A percentile compares a stretch with the other conserved stretches of the same genome.
Conservation (phyloP, 73 alveolate species). For the Paramecium caudatum region DNA sequence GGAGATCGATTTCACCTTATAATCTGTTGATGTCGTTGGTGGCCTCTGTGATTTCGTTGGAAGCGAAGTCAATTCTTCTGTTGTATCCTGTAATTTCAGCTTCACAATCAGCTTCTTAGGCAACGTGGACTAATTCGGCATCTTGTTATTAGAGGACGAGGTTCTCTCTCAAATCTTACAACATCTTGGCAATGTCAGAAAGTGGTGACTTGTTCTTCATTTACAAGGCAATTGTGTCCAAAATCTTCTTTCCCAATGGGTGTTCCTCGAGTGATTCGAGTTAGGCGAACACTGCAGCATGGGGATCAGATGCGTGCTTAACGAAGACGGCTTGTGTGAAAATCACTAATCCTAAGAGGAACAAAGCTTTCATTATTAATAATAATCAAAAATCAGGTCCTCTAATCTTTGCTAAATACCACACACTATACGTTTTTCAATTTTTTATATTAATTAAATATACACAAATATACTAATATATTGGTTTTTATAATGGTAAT, state of each 20-base stretch:
- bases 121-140: slow-evolving; percentile 63
- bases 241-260: slow-evolving; percentile 63
- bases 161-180: slow-evolving; percentile 67
- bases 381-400: background rate
- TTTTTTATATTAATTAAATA: too few species aligned
- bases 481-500: too few species aligned
- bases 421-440: slow-evolving; percentile 52
- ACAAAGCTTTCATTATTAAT: slow-evolving; percentile 45
- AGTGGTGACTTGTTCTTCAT: slow-evolving; percentile 67
- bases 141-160: slow-evolving; percentile 63
- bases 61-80: slow-evolving; percentile 71
- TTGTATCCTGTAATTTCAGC: slow-evolving; percentile 63
- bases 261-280: slow-evolving; percentile 68
- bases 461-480: too few species aligned
- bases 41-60: slow-evolving; percentile 73
- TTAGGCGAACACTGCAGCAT: slow-evolving; percentile 61
- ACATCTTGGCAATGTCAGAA: slow-evolving; percentile 68
- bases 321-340: slow-evolving; percentile 69
- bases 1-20: background rate
- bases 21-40: slow-evolving; percentile 44
- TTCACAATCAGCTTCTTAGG: slow-evolving; percentile 56
- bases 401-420: background rate
- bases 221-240: slow-evolving; percentile 71
- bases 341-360: slow-evolving; percentile 67
- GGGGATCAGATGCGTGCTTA: slow-evolving; percentile 63